Base-by-base conservation (phyloP, 2,329 filamentous ascomycete genomes). In the Dothideomycetidae sp. region DNA sequence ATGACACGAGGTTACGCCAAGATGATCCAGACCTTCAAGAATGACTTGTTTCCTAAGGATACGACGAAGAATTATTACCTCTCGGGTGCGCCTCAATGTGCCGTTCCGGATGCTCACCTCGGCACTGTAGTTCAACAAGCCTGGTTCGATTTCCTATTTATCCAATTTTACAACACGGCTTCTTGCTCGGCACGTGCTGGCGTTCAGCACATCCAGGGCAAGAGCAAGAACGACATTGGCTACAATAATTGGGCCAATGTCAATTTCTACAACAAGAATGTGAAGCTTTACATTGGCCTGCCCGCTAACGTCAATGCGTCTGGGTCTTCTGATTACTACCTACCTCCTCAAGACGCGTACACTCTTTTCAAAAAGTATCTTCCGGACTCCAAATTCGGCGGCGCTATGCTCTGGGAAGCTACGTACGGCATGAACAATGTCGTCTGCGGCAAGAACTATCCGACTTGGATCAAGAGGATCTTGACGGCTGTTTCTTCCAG, bases 321-420 rank as follows among this genome's bases (percentile, higher is more conserved):
- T 2, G 48, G 45, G 13, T 33, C 49, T 11, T 46, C 50, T 0
- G 32, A 36, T 21, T 60, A 59, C 46, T 74, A 73, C 48, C 51
- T 75, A 11, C 52, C 49, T 1, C 64, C 65, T 0, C 40, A 46
- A 1, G 60, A 72, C 41, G 67, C 63, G 2, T 51, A 62, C 37
- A 47, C 49, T 2, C 45, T 74, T 36, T 53, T 73, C 15, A 45
- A 53, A n/a, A 47, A 53, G 29, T 66, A 62, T 43, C 59, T 59
- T 42, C 49, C 49, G 11, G 49, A 56, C 14, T 39, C 55, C 14
- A 54, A 52, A 2, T 75, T 75, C 44, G 71, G 69, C 29, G 72
- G 72, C 54, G 57, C 73, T 29, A 75, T 74, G 70, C 50, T 75
- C 4, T 75, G 68, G 67, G 70, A 73, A 36, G 66, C 68, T 4